phyloP scores from a whole-genome alignment of 129 eudicot species.

The Sambucus nigra region DNA sequence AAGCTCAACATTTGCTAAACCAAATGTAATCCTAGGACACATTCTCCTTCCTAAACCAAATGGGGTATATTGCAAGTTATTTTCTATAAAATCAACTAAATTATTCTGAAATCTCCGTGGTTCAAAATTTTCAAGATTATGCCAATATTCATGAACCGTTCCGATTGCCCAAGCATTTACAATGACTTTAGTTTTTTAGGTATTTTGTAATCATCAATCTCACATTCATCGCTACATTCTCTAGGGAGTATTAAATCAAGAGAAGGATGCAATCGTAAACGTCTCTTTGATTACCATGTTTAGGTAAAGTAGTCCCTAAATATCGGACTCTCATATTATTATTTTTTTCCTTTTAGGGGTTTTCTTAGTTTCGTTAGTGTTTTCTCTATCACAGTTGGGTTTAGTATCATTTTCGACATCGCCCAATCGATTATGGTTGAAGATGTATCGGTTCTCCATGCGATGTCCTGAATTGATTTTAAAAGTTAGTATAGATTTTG shows the following conservation, averaged over 20 bases:
- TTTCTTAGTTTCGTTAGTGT: slow-evolving; percentile 27
- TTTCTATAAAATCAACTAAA: slow-evolving; percentile 20
- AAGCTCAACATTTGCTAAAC: slow-evolving; percentile 32
- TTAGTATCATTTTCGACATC: slow-evolving; percentile 20
- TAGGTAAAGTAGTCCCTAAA: slow-evolving; percentile 21
- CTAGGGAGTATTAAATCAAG: slow-evolving; percentile 26
- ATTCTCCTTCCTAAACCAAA: slow-evolving; percentile 47
- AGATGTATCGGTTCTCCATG: slow-evolving; percentile 18
- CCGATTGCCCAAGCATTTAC: slow-evolving; percentile 29
- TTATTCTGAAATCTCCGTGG: slow-evolving; percentile 19
- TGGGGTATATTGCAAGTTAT: slow-evolving; percentile 30
- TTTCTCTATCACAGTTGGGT: slow-evolving; percentile 17
- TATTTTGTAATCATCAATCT: slow-evolving; percentile 25
- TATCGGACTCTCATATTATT: slow-evolving; percentile 16
- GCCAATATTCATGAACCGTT: slow-evolving; percentile 24
- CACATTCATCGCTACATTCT: slow-evolving; percentile 19
- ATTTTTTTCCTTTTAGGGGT: slow-evolving; percentile 8
- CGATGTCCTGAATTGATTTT: slow-evolving; percentile 1
- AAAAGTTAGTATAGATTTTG: background rate
- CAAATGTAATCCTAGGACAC: slow-evolving; percentile 34
- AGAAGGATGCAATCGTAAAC: slow-evolving; percentile 26
- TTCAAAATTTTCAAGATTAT: slow-evolving; percentile 18
- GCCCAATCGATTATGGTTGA: slow-evolving; percentile 24
- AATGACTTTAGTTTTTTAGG: slow-evolving; percentile 22
- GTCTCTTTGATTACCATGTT: slow-evolving; percentile 32